Percentiles rank a stretch among this genome's conserved stretches.
Evolutionary conservation across 2,329 filamentous ascomycete genomes (phyloP).

Genomic region (Pseudocercospora fijiensis): DNA sequence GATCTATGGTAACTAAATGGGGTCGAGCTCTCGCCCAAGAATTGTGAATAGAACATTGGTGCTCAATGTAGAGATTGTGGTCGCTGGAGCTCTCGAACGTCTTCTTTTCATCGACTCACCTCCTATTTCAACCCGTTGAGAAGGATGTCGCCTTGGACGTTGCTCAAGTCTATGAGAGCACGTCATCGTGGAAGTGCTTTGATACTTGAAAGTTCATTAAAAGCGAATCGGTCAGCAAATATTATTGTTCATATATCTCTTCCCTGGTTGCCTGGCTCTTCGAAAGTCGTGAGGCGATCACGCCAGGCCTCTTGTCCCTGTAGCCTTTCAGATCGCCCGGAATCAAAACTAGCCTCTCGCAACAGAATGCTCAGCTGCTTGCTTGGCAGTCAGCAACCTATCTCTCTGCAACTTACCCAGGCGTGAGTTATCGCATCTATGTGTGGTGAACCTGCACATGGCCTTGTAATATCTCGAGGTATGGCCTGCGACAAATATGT

Average conservation of each 20-base stretch:
- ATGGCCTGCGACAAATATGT: background rate
- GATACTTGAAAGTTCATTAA: background rate
- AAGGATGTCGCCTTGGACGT: slow-evolving; percentile 35
- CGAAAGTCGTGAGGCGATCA: background rate
- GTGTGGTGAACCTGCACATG: background rate
- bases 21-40: background rate
- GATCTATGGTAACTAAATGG: background rate
- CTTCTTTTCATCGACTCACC: background rate
- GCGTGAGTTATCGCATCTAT: background rate
- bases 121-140: slow-evolving; percentile 31
- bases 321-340: background rate
- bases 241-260: background rate
- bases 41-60: background rate
- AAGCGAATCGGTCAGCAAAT: background rate
- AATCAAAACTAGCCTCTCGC: background rate
- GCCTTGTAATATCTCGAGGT: background rate
- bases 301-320: background rate
- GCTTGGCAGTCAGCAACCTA: background rate
- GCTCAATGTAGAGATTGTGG: background rate
- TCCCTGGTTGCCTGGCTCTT: background rate
- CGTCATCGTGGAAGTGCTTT: slow-evolving; percentile 6
- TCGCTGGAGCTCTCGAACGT: too few species aligned
- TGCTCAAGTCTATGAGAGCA: slow-evolving; percentile 22
- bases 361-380: background rate
- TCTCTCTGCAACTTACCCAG: background rate